Evolutionary conservation across 805 yeast species (phyloP).

Genomic region (Crinitomyces ghanaensis): DNA sequence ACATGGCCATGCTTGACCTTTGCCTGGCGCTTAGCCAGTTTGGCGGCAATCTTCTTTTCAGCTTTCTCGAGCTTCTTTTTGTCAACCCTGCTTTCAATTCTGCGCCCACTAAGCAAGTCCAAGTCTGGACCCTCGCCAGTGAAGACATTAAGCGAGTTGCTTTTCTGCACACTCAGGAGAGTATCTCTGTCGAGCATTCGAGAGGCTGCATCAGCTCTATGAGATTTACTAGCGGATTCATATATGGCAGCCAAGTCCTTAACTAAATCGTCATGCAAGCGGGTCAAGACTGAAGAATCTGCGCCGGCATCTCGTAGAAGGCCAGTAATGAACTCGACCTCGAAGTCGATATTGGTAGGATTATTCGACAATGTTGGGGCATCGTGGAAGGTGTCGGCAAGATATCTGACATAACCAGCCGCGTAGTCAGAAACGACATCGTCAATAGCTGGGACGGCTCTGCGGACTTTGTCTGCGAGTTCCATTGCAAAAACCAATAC

Average conservation of each 20-base stretch:
- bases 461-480: conserved; percentile 48
- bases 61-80: conserved; percentile 95
- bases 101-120: conserved; percentile 75
- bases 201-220: conserved; percentile 75
- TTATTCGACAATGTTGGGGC: conserved; percentile 58
- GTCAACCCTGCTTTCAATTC: conserved; percentile 89
- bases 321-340: conserved; percentile 54
- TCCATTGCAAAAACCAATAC: neutral
- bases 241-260: conserved; percentile 38
- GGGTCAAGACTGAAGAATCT: conserved; percentile 39
- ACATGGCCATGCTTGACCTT: conserved; percentile 25
- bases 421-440: conserved; percentile 85
- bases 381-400: conserved; percentile 68
- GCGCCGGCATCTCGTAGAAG: conserved; percentile 81
- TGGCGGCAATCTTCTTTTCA: conserved; percentile 93
- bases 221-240: conserved; percentile 64
- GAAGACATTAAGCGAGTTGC: conserved; percentile 62
- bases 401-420: conserved; percentile 74
- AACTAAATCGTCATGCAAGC: conserved; percentile 40
- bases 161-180: conserved; percentile 62
- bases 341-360: conserved; percentile 53
- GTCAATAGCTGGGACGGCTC: conserved; percentile 78
- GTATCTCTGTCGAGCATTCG: conserved; percentile 58
- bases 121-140: conserved; percentile 74
- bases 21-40: conserved; percentile 71